Base-by-base conservation (phyloP, 257 asterid genomes). In the Coffea eugenioides region DNA sequence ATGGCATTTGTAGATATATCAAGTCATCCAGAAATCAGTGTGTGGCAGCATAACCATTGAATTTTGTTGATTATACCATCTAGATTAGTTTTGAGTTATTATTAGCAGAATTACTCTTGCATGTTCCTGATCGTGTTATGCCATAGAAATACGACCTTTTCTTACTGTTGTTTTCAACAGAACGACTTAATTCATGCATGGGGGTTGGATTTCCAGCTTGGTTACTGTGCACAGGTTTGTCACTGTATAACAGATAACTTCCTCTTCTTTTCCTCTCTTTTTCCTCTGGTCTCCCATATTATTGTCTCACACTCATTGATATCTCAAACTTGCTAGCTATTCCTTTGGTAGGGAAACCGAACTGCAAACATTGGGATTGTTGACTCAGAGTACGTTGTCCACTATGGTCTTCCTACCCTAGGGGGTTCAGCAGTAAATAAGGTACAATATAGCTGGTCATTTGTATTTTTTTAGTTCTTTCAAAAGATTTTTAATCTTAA, bases 201-300 rank as follows among this genome's bases (percentile, higher is more conserved):
- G 97, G 97, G 95, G 36, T 83, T 90, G 80, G 97, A 91, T 88
- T 87, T 88, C 75, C 93, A 91, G 84, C 89, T 91, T 73, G 95
- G 95, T 59, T 85, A 93, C 83, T 93, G 97, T 73, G 91, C 91
- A 20, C 90, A 88, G 95, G 97, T 93, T 81, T 82, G 84, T 12
- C 46, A 20, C 76, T 76, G 71, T 36, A 23, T 36, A 0, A 27
- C 61, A 36, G 3, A n/a, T 59, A 6, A 67, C 3, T 48, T 16
- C 12, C 13, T 66, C 80, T 34, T 10, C 57, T 39, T 51, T n/a
- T 56, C 2, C 57, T 62, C 46, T 41, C 6, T 13, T 3, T 36
- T 45, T n/a, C 7, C 62, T 16, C 39, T 36, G 14, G 31, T 62
- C 62, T 41, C 73, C 27, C 71, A n/a, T n/a, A 20, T 20, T 31